Percentiles rank a stretch among this genome's conserved stretches.
Evolutionary conservation across 2,329 filamentous ascomycete genomes (phyloP).

Genomic region (Cercospora sp.): DNA sequence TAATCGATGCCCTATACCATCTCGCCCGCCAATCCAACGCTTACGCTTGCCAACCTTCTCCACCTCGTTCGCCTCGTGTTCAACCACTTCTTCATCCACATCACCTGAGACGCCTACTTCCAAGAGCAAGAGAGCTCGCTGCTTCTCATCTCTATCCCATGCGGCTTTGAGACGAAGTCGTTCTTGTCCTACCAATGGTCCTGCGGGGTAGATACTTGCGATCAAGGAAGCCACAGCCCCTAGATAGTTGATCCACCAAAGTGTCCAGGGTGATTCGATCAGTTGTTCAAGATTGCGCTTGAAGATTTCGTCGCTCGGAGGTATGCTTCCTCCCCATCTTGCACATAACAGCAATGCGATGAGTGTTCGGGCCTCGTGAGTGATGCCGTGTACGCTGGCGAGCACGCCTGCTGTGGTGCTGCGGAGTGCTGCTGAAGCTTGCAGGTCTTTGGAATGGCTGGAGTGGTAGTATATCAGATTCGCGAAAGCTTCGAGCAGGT

Average conservation of each 20-base stretch:
- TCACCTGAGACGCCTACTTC: constrained; percentile 43
- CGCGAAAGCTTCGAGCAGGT: constrained; percentile 57
- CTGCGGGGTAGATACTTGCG: constrained; percentile 62
- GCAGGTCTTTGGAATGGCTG: constrained; percentile 47
- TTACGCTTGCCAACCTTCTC: constrained; percentile 63
- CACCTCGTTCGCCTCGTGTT: constrained; percentile 46
- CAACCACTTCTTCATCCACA: constrained; percentile 45
- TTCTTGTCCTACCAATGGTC: constrained; percentile 47
- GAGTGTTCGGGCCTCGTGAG: constrained; percentile 69
- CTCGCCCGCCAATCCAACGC: constrained; percentile 51
- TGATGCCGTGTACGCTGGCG: constrained; percentile 68
- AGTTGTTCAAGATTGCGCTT: constrained; percentile 56
- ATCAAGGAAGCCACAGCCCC: constrained; percentile 61
- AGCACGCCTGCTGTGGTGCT: constrained; percentile 68
- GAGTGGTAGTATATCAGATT: constrained; percentile 58
- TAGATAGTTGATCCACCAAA: constrained; percentile 67
- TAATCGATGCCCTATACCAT: constrained; percentile 46
- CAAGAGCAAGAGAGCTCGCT: constrained; percentile 48
- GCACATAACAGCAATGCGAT: constrained; percentile 71
- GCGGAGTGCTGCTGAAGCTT: constrained; percentile 70
- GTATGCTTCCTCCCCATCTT: constrained; percentile 69
- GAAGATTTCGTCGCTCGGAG: constrained; percentile 58
- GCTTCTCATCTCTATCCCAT: constrained; percentile 46
- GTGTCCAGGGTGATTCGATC: constrained; percentile 51
- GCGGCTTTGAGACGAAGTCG: constrained; percentile 45